Percentiles rank a stretch among this genome's conserved stretches.
phyloP scores from a whole-genome alignment of 805 yeast species.

The Helenozyma baotianmanensis region DNA sequence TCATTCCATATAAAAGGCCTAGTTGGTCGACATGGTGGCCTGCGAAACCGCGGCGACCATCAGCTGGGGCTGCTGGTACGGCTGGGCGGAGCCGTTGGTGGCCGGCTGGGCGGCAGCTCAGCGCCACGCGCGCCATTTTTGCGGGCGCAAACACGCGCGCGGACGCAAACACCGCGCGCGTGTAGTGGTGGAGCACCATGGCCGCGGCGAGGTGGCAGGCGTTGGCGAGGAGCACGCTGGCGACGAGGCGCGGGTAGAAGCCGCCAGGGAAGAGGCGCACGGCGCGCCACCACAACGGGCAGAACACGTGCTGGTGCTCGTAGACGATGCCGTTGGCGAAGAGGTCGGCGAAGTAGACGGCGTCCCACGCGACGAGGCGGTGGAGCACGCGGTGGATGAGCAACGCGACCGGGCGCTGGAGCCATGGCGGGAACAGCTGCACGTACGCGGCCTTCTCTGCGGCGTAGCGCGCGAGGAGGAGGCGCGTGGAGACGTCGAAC shows the following conservation, averaged over 20 bases:
- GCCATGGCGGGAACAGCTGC: not conserved
- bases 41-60: constrained; percentile 17
- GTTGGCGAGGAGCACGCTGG: constrained; percentile 46
- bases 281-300: constrained; percentile 68
- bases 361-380: constrained; percentile 77
- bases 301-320: constrained; percentile 90
- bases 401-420: not conserved
- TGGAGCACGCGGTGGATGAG: constrained; percentile 30
- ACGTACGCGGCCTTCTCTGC: constrained; percentile 4
- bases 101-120: no score
- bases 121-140: constrained; percentile 19
- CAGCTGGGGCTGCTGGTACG: constrained; percentile 8
- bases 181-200: constrained; percentile 45
- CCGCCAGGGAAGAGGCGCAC: constrained; percentile 22
- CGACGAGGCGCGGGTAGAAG: constrained; percentile 12
- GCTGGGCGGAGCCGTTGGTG: constrained; percentile 2
- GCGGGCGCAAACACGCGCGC: constrained; percentile 16
- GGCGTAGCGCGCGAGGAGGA: constrained; percentile 25
- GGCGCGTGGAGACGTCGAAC: constrained; percentile 46
- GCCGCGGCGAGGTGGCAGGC: constrained; percentile 47
- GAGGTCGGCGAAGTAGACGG: constrained; percentile 65
- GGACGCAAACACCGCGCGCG: constrained; percentile 26
- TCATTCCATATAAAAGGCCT: constrained; percentile 39
- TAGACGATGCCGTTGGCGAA: constrained; percentile 48
- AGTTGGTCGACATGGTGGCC: constrained; percentile 26